phyloP scores from a whole-genome alignment of 169 alveolate genomes.

The Plasmodium coatneyi region DNA sequence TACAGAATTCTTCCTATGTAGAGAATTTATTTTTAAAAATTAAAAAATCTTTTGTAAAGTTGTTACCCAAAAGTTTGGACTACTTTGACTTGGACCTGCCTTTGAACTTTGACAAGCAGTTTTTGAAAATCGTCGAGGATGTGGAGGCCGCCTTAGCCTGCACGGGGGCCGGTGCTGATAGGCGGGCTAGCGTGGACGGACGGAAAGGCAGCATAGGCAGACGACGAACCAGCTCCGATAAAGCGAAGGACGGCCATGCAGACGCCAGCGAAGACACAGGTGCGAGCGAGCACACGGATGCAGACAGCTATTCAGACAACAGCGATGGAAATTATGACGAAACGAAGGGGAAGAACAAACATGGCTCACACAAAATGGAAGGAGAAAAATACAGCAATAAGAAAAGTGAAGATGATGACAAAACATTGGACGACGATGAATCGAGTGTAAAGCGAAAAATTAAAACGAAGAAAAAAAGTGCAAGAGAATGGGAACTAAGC shows the following conservation, averaged over 20 bases:
- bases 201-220: neutral
- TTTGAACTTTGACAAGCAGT: slow-evolving; percentile 31
- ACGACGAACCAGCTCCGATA: neutral
- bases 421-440: neutral
- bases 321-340: neutral
- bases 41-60: slow-evolving; percentile 40
- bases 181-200: neutral
- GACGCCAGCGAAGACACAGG: neutral
- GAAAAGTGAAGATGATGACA: slow-evolving; percentile 15
- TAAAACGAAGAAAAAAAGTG: slow-evolving; percentile 59
- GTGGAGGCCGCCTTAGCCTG: neutral
- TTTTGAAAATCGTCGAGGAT: slow-evolving; percentile 57
- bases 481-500: slow-evolving; percentile 71
- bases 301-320: neutral
- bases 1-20: slow-evolving; percentile 51
- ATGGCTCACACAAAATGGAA: neutral
- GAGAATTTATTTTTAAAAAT: slow-evolving; percentile 37
- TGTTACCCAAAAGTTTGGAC: slow-evolving; percentile 29
- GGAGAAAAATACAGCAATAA: slow-evolving; percentile 5
- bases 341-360: neutral
- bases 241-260: neutral
- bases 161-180: neutral
- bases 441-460: neutral
- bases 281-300: neutral
- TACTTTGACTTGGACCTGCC: slow-evolving; percentile 24